Conservation (phyloP, 75 land plant genomes). For the Sequoiadendron giganteum region DNA sequence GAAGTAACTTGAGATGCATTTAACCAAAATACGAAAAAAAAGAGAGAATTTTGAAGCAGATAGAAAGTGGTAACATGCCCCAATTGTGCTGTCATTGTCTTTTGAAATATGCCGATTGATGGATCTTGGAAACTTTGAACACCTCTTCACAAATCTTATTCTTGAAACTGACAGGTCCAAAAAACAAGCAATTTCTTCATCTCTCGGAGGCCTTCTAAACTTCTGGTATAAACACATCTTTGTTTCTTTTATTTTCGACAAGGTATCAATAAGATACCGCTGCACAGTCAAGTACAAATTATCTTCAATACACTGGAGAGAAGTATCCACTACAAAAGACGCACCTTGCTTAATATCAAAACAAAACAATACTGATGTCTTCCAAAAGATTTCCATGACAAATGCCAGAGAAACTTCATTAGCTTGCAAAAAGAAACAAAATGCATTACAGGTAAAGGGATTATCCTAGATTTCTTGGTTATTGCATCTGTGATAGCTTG, state of each 20-base stretch:
- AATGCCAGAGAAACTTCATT: neutral
- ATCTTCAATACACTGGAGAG: neutral
- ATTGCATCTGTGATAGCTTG: constrained; percentile 59
- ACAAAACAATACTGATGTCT: neutral
- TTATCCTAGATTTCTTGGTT: constrained; percentile 37
- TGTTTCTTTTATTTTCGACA: neutral
- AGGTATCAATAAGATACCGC: neutral
- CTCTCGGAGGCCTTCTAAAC: neutral
- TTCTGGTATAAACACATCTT: neutral
- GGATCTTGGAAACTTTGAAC: constrained; percentile 75
- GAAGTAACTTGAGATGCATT: neutral
- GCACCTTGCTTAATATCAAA: neutral
- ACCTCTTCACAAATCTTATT: constrained; percentile 44
- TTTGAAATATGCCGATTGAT: constrained; percentile 30
- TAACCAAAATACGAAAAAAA: too few relatives aligned
- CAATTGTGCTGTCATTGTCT: neutral
- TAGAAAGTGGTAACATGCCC: neutral
- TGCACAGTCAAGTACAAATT: neutral
- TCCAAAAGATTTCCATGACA: neutral
- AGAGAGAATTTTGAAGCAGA: neutral
- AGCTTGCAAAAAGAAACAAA: neutral
- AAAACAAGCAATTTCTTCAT: constrained; percentile 7
- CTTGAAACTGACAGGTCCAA: constrained; percentile 72
- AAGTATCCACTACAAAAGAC: neutral
- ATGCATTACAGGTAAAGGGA: constrained; percentile 58